Percentiles rank a stretch among this genome's conserved stretches.
Conservation (phyloP, 164 flowering plant genomes). For the Paratinospora sagittata region DNA sequence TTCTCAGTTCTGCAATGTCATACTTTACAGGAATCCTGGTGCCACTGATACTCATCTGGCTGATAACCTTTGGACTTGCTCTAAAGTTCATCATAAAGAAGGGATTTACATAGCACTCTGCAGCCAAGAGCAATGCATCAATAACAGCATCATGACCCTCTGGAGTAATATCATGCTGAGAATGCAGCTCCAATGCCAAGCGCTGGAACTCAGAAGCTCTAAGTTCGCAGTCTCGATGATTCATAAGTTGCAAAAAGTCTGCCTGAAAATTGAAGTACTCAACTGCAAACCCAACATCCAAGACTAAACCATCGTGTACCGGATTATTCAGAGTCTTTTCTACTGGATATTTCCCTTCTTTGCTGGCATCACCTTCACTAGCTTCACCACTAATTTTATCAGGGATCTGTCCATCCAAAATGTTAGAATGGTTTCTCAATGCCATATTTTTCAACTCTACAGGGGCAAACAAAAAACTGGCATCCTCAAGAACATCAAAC, state of each 20-base stretch:
- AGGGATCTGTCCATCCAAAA: conserved; percentile 19
- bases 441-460: conserved; percentile 43
- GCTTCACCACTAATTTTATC: conserved; percentile 28
- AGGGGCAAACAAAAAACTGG: conserved; percentile 66
- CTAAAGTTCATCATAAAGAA: conserved; percentile 53
- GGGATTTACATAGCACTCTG: conserved; percentile 87
- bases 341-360: conserved; percentile 28
- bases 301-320: conserved; percentile 21
- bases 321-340: conserved; percentile 20
- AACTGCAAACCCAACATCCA: conserved; percentile 43
- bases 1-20: conserved; percentile 30
- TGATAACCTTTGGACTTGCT: conserved; percentile 23
- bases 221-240: conserved; percentile 59
- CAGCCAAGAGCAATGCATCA: conserved; percentile 87
- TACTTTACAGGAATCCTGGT: conserved; percentile 17
- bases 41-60: conserved; percentile 18
- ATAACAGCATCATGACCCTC: conserved; percentile 82
- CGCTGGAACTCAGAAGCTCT: conserved; percentile 77
- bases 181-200: conserved; percentile 66
- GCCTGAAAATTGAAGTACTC: conserved; percentile 60
- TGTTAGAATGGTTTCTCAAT: conserved; percentile 29
- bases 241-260: conserved; percentile 67
- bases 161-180: conserved; percentile 43
- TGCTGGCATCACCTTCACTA: conserved; percentile 19
- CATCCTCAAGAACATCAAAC: conserved; percentile 56